Evolutionary conservation across 1,139 yeast genomes (phyloP), one percentile per base, ranked within the genome.

Genomic region (Taiozyma sp.): DNA sequence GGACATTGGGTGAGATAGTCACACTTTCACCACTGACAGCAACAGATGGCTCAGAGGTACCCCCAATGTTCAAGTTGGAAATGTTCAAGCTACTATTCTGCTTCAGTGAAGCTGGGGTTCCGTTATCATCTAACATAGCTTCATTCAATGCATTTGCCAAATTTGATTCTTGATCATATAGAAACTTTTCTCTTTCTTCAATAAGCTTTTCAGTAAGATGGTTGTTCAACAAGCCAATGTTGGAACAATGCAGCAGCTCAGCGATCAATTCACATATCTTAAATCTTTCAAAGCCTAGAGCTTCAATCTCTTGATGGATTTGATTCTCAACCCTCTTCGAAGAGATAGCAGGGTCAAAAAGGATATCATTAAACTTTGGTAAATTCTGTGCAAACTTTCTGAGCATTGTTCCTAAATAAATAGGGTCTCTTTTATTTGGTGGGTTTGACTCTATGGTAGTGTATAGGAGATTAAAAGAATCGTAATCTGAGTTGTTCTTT

Each of bases 201-300:
- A 93, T 95, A 44, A 90, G 83, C 45, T 76, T 81, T 60, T 81
- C 96, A 13, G 97, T 97, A 53, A 81, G 78, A 51, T 83, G 83
- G 64, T 91, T 97, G 66, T 93, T 93, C 51, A 93, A 75, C 47
- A 95, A 73, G 1, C 93, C 93, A 96, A 95, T 95, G 70, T 93
- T 95, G 23, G 97, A 90, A 65, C 99, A 93, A 70, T 93, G 99
- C 51, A 93, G 75, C 50, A 93, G 76, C 67, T 93, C 99, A 0
- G 99, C 99, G 51, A 93, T 83, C 52, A 93, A 78, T 70, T 93
- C 99, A 70, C 99, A 93, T 47, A 93, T 87, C 65, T 93, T 90
- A 71, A 95, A 95, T 60, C 99, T 76, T 70, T 93, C 99, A 70
- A 93, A 92, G 1, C 99, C 99, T 43, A 93, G 74, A 0, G 99